These are phyloP conservation scores for Chrysoporthe deuterocubensis DNA, from an alignment of 2,329 filamentous ascomycete species.

Conservation along the genomic window DNA sequence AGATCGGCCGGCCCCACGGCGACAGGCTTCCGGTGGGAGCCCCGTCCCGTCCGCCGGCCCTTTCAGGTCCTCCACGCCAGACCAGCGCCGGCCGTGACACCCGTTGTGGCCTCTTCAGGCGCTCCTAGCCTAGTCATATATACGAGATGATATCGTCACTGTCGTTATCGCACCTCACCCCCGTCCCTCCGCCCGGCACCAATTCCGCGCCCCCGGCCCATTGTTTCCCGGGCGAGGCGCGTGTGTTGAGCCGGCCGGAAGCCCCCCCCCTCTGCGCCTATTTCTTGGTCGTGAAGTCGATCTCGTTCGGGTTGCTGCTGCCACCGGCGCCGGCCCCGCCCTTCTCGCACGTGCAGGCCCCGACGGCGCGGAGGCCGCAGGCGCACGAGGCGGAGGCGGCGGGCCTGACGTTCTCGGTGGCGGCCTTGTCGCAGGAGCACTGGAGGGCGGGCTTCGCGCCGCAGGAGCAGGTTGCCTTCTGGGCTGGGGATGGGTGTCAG, in stretches of 20 bases:
- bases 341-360: constrained; percentile 87
- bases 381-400: constrained; percentile 66
- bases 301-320: constrained; percentile 71
- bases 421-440: constrained; percentile 79
- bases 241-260: neutral
- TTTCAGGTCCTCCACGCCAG: neutral
- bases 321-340: constrained; percentile 52
- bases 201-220: neutral
- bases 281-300: constrained; percentile 80
- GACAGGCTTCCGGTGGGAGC: neutral
- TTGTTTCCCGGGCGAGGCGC: neutral
- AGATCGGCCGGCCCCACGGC: neutral
- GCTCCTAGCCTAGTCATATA: neutral
- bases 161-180: neutral
- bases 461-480: constrained; percentile 67
- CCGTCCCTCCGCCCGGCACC: too few relatives aligned
- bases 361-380: constrained; percentile 75
- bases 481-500: constrained; percentile 11
- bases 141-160: neutral
- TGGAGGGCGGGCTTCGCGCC: constrained; percentile 76
- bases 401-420: constrained; percentile 68
- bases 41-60: neutral
- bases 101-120: neutral
- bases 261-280: constrained; percentile 33
- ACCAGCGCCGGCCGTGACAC: neutral